phyloP scores from a whole-genome alignment of 768 basidiomycete genomes.

The Hericium rajendrae region DNA sequence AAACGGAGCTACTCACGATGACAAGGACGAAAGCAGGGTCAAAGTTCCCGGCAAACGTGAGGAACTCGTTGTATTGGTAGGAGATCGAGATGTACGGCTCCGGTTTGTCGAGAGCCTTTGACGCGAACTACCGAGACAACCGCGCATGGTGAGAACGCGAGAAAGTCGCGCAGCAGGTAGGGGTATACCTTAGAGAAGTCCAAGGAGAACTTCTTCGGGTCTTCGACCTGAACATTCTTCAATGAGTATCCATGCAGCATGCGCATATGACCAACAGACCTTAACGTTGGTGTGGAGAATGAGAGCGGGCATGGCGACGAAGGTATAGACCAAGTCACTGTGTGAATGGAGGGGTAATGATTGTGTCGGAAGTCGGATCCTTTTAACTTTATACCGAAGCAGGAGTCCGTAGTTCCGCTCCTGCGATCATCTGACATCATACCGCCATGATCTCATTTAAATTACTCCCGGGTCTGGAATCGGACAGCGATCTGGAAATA shows the following conservation, averaged over 20 bases:
- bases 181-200: conserved; percentile 9
- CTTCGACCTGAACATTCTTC: neutral
- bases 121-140: too few species aligned
- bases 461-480: too few species aligned
- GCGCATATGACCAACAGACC: neutral
- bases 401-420: too few species aligned
- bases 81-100: conserved; percentile 44
- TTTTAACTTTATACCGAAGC: too few species aligned
- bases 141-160: conserved; percentile 22
- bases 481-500: too few species aligned
- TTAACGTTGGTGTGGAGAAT: conserved; percentile 11
- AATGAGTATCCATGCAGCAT: too few species aligned
- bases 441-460: too few species aligned
- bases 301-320: conserved; percentile 7
- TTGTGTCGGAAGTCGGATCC: too few species aligned
- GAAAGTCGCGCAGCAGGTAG: conserved; percentile 15
- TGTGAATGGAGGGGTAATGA: too few species aligned
- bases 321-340: too few species aligned
- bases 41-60: conserved; percentile 52
- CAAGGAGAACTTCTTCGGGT: conserved; percentile 3
- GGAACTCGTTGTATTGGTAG: conserved; percentile 46
- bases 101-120: conserved; percentile 44
- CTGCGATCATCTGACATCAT: too few species aligned
- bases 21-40: conserved; percentile 55
- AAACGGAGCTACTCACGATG: conserved; percentile 34